Evolutionary conservation across 2,329 filamentous ascomycete species (phyloP), one percentile per base, ranked within the genome.

Genomic region (Monosporascus cannonballus): DNA sequence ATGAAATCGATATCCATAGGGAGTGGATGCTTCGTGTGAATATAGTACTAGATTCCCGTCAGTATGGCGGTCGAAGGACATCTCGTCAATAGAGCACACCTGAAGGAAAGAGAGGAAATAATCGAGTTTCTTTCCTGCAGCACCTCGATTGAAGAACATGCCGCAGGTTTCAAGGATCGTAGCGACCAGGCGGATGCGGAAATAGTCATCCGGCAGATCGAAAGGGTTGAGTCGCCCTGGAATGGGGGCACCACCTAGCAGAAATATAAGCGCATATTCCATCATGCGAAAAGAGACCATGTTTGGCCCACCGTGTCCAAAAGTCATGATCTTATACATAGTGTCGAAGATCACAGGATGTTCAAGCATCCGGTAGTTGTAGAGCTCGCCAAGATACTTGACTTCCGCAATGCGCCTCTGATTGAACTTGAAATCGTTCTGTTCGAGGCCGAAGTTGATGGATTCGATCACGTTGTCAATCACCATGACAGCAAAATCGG

Each of bases 1-100:
- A 96, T 85, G 67, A 99, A 99, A 54, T 99, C 94, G 47, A 97
- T 89, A 59, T 99, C 94, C 90, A 99, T 95, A 0, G 95, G 94
- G 39, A 96, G 72, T 0, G 88, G 79, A 20, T 93, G 85, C 71
- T 99, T 99, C 20, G 89, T 91, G 64, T 88, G 85, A 60, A 97
- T 87, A 71, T 99, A 99, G 70, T 96, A 97, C 81, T 89, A 59
- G 48, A n/a, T 45, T 55, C 47, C 5, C 52, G 56, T 62, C 47
- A 63, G 57, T 44, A 47, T 46, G 24, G n/a, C 46, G 14, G 9
- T 47, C 58, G 27, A 58, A 54, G 51, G 9, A 5, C 39, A n/a
- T 30, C 24, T 49, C 9, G 25, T n/a, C 42, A 18, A 20, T 24
- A 37, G n/a, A 47, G 64, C 63, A 48, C 67, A 86, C 84, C 76